These are phyloP conservation scores for Dioscorea alata DNA, from an alignment of 106 monocot genomes.

Conservation along the genomic window DNA sequence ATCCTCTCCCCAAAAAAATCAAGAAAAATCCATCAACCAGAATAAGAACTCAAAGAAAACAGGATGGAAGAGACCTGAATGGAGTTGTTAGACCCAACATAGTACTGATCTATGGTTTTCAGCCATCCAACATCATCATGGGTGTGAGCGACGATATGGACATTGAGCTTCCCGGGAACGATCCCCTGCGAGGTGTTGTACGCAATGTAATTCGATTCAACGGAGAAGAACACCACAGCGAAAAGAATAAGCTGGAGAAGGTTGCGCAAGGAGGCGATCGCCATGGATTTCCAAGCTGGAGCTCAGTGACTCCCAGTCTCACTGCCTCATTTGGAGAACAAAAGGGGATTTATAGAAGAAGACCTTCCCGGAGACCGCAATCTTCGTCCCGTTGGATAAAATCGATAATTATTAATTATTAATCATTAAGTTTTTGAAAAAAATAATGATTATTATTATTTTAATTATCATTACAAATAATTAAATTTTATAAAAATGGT, in stretches of 20 bases:
- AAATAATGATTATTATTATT: too few relatives aligned
- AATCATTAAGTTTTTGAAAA: too few relatives aligned
- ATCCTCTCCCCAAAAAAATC: not conserved
- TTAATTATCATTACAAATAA: too few relatives aligned
- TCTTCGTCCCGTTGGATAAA: too few relatives aligned
- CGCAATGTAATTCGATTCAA: slow-evolving; percentile 57
- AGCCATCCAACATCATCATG: slow-evolving; percentile 89
- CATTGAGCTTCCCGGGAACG: slow-evolving; percentile 85
- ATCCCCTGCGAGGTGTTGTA: slow-evolving; percentile 87
- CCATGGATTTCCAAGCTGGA: slow-evolving; percentile 18
- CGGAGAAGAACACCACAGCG: slow-evolving; percentile 7
- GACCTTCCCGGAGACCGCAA: too few relatives aligned
- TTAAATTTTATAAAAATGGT: too few relatives aligned
- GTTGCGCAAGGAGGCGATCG: not conserved
- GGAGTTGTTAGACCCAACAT: slow-evolving; percentile 74
- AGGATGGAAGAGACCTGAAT: slow-evolving; percentile 36
- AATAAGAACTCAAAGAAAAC: not conserved
- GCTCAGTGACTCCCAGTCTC: not conserved
- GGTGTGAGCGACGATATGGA: slow-evolving; percentile 77
- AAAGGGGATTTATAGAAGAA: not conserved
- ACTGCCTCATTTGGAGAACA: not conserved
- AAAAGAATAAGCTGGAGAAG: slow-evolving; percentile 10
- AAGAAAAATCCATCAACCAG: not conserved
- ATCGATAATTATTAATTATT: too few relatives aligned
- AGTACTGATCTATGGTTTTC: slow-evolving; percentile 86